Base-by-base conservation (phyloP, 805 yeast genomes). In the Yamadazyma paraphyllophila region DNA sequence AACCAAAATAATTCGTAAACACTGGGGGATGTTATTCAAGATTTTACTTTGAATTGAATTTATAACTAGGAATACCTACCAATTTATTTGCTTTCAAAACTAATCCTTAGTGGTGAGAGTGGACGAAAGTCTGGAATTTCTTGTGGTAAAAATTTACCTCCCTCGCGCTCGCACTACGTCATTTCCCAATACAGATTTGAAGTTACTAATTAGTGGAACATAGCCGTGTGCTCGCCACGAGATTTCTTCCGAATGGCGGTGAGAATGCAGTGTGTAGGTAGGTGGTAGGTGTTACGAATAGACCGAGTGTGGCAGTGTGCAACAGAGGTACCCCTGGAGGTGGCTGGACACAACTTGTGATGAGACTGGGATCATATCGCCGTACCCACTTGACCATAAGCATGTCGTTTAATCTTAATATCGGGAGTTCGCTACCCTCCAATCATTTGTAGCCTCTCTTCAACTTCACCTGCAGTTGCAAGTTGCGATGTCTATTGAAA, bases 111-210 rank as follows among this genome's bases (percentile, higher is more conserved):
- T 29, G 26, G 12, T 10, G 11, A 29, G 29, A 39, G 25, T 39
- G 35, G 42, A 39, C 42, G 42, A 39, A 26, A 30, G 41, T 37
- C 41, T 37, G 41, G 41, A 37, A 26, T 39, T 26, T 39, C 42
- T 16, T 29, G 27, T 17, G 40, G 31, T 25, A 26, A 36, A 36
- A 36, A 36, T 37, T 26, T 39, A 30, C 4, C 31, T 29, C 31
- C 31, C 35, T 29, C 29, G 20, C 34, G 16, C 35, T 27, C 42
- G 35, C 34, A 39, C 34, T 39, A 39, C 42, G 35, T 39, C 42
- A 39, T 39, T 35, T 35, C 11, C 27, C 27, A 15, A 15, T 14
- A 33, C 20, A 13, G 24, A 20, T 20, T 20, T 20, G 24, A 3
- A 11, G 31, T 11, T 29, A 11, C 4, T 29, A 29, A 7, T 3